These are phyloP conservation scores for Ophiognomonia clavigignenti-juglandacearum DNA, from an alignment of 2,329 filamentous ascomycete genomes.

Conservation along the genomic window DNA sequence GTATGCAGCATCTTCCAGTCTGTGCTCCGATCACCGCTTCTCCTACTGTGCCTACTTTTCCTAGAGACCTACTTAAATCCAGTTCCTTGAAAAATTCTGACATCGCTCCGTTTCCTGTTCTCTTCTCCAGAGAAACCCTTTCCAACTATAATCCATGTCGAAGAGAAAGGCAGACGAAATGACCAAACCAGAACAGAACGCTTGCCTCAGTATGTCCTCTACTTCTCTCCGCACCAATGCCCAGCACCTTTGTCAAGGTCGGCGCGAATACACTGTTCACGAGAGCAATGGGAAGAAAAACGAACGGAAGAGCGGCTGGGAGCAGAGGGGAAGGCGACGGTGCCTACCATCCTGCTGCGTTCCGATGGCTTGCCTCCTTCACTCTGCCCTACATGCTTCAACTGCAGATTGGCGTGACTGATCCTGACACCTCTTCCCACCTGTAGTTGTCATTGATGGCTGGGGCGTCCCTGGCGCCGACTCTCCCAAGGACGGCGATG, in stretches of 20 bases:
- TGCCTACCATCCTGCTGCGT: not conserved
- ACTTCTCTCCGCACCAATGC: constrained; percentile 21
- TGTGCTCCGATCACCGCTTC: not conserved
- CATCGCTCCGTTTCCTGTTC: not conserved
- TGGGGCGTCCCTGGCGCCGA: constrained; percentile 84
- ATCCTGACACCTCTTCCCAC: constrained; percentile 48
- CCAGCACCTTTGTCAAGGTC: not conserved
- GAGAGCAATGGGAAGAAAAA: not conserved
- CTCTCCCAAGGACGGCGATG: constrained; percentile 85
- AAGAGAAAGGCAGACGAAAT: constrained; percentile 30
- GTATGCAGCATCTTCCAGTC: not conserved
- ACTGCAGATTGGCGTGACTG: constrained; percentile 56
- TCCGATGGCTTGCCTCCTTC: constrained; percentile 36
- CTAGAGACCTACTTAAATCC: constrained; percentile 17
- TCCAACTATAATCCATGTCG: too few relatives aligned
- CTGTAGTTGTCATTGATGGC: constrained; percentile 92
- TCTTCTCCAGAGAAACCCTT: too few relatives aligned
- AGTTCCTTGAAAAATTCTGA: not conserved
- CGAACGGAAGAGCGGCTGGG: not conserved
- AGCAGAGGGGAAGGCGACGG: not conserved
- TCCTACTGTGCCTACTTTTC: too few relatives aligned
- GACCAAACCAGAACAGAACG: constrained; percentile 54
- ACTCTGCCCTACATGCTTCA: constrained; percentile 48
- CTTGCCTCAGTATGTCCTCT: constrained; percentile 55
- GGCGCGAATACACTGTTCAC: not conserved